phyloP scores from a whole-genome alignment of 768 basidiomycete species.

The Suillus brevipes region DNA sequence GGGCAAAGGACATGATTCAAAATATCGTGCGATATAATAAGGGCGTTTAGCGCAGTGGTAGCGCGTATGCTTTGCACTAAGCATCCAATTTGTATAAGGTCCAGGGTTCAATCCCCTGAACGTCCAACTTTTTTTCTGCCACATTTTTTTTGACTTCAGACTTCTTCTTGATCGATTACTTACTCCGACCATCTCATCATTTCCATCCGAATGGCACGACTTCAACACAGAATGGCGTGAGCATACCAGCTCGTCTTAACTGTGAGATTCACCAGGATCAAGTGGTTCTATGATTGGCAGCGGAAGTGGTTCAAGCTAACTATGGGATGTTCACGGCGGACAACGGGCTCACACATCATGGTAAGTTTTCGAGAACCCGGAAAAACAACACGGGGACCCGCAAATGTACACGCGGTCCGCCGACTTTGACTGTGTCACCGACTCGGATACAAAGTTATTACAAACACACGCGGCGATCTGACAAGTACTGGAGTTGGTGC shows the following conservation, averaged over 20 bases:
- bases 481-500: constrained; percentile 1
- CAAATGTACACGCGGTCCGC: not conserved
- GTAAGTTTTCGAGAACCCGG: not conserved
- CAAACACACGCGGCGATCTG: not conserved
- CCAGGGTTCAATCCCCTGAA: constrained; percentile 46
- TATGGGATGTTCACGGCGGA: not conserved
- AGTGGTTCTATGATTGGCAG: not conserved
- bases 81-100: constrained; percentile 37
- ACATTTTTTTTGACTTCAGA: not conserved
- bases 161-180: too few species aligned
- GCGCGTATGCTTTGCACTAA: constrained; percentile 44
- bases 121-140: constrained; percentile 32
- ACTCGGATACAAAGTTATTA: not conserved
- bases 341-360: not conserved
- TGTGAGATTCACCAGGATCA: not conserved
- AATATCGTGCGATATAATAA: not conserved
- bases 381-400: not conserved
- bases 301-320: not conserved
- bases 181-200: too few species aligned
- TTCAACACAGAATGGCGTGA: not conserved
- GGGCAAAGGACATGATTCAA: not conserved
- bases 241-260: not conserved
- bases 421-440: not conserved
- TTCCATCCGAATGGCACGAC: not conserved
- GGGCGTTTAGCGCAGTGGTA: constrained; percentile 39